These are phyloP conservation scores for Anisodus tanguticus DNA, from an alignment of 257 asterid species.

Conservation along the genomic window DNA sequence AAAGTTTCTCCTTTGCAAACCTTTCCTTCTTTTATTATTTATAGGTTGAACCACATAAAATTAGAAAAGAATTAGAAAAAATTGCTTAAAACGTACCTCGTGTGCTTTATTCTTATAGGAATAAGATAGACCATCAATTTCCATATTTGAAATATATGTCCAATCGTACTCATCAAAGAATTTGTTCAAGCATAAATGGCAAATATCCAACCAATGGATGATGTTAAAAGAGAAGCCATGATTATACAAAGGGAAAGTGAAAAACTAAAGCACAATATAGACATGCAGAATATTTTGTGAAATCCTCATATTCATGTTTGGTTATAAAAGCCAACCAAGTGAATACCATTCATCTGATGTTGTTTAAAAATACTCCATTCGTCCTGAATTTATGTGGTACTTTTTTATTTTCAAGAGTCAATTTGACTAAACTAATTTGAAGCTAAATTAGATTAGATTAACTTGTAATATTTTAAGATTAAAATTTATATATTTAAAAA, in stretches of 20 bases:
- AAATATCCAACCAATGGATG: slow-evolving; percentile 21
- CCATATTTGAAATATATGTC: not conserved
- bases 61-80: not conserved
- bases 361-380: not conserved
- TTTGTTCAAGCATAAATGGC: slow-evolving; percentile 22
- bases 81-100: not conserved
- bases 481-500: no score
- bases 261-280: not conserved
- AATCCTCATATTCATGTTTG: slow-evolving; percentile 19
- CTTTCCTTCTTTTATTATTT: not conserved
- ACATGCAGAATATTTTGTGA: slow-evolving; percentile 24
- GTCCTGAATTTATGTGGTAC: no score
- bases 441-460: no score
- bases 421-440: no score
- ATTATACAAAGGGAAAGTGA: not conserved
- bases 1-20: no score
- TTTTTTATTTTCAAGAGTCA: no score
- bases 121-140: slow-evolving; percentile 21
- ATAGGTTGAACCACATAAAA: not conserved
- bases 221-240: not conserved
- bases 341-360: not conserved
- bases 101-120: slow-evolving; percentile 19
- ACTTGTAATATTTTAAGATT: no score
- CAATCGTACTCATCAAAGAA: not conserved
- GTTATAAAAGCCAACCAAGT: slow-evolving; percentile 5